Evolutionary conservation across 805 yeast species (phyloP).

Genomic region (Pichia thaimueangensis): DNA sequence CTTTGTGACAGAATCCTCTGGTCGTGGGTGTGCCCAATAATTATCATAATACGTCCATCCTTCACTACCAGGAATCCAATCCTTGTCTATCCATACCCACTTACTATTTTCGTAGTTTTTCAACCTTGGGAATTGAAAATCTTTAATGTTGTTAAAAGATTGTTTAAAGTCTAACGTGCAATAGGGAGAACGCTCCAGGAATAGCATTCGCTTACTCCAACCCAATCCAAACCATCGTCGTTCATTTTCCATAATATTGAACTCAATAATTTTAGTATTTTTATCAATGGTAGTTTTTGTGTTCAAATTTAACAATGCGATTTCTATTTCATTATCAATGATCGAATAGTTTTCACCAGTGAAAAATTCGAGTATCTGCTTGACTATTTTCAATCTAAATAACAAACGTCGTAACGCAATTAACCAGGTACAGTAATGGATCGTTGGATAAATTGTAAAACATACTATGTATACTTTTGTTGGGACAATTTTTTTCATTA

Average conservation of each 20-base stretch:
- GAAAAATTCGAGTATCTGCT: constrained; percentile 33
- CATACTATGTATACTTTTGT: constrained; percentile 30
- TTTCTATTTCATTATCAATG: constrained; percentile 14
- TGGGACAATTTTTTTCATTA: constrained; percentile 30
- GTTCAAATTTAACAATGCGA: constrained; percentile 9
- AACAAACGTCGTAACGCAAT: constrained; percentile 38
- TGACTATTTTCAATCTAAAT: constrained; percentile 43
- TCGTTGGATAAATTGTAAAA: constrained; percentile 33
- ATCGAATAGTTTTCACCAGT: constrained; percentile 34
- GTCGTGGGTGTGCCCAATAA: constrained; percentile 39
- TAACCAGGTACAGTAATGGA: constrained; percentile 45
- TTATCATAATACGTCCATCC: constrained; percentile 55
- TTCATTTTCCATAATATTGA: constrained; percentile 50
- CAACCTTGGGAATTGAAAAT: constrained; percentile 42
- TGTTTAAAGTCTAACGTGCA: constrained; percentile 36
- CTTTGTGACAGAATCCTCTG: constrained; percentile 39
- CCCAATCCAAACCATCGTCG: constrained; percentile 60
- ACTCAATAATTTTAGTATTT: constrained; percentile 41
- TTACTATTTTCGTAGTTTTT: constrained; percentile 33
- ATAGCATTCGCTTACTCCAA: constrained; percentile 46
- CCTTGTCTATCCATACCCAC: constrained; percentile 54
- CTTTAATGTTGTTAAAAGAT: constrained; percentile 25
- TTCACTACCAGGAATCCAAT: constrained; percentile 44
- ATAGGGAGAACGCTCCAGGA: constrained; percentile 45
- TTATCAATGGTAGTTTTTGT: constrained; percentile 8